Conservation (phyloP, 257 asterid genomes). For the Gynochthodes officinalis region DNA sequence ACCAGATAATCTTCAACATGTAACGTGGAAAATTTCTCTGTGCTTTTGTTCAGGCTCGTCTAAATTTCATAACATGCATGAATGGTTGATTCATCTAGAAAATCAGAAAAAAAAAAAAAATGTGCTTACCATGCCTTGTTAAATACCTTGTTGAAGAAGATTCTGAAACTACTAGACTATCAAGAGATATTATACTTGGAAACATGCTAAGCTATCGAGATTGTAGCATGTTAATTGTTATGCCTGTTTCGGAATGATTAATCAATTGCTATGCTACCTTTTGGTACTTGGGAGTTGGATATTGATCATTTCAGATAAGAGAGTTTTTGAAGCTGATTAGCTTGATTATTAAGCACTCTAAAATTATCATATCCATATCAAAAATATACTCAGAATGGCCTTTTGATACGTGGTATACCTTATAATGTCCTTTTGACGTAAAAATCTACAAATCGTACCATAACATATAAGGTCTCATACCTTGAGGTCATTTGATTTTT, state of each 20-base stretch:
- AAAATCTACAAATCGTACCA: too few species aligned
- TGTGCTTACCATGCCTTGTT: not conserved
- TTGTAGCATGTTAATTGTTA: too few species aligned
- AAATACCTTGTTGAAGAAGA: not conserved
- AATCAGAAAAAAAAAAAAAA: not conserved
- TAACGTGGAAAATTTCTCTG: not conserved
- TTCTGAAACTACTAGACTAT: not conserved
- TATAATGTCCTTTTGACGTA: too few species aligned
- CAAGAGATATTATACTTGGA: not conserved
- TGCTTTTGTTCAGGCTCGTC: slow-evolving; percentile 1
- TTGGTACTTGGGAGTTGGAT: slow-evolving; percentile 2
- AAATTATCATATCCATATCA: not conserved
- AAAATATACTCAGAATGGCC: too few species aligned
- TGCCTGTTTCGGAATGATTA: not conserved
- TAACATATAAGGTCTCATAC: too few species aligned
- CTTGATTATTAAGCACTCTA: not conserved
- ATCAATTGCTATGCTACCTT: not conserved
- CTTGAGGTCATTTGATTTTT: not conserved
- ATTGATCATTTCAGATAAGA: not conserved
- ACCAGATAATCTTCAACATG: not conserved
- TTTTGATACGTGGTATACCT: too few species aligned
- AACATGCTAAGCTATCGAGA: not conserved
- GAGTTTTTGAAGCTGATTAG: not conserved
- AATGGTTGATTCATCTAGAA: not conserved
- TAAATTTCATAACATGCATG: not conserved